Conservation (phyloP, 73 alveolate species). For the Symbiodinium pilosum region DNA sequence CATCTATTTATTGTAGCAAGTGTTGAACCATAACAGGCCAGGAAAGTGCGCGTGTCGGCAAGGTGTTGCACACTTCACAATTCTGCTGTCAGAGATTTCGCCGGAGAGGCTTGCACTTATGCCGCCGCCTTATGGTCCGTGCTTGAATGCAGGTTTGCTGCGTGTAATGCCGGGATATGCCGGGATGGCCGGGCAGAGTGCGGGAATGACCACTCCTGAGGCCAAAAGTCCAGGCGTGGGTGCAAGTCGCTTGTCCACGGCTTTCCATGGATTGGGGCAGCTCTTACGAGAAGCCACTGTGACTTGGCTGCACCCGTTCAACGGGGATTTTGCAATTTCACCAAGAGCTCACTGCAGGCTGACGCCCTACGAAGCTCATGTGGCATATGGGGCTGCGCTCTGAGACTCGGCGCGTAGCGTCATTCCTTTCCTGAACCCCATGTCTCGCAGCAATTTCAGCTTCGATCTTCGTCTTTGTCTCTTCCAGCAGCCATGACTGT, state of each 20-base stretch:
- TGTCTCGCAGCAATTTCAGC: no score
- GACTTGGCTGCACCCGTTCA: neutral
- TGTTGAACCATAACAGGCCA: neutral
- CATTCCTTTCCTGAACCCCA: neutral
- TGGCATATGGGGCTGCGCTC: conserved; percentile 57
- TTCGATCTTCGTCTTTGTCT: no score
- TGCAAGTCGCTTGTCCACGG: conserved; percentile 98
- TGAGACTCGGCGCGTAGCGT: neutral
- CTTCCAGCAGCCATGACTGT: conserved; percentile 53
- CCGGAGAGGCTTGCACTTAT: conserved; percentile 93
- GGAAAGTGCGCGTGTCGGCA: neutral
- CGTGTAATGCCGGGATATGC: no score
- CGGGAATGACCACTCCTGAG: no score
- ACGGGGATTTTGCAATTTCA: neutral
- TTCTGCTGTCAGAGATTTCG: conserved; percentile 98
- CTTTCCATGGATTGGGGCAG: conserved; percentile 99
- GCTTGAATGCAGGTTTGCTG: no score
- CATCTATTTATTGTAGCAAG: neutral
- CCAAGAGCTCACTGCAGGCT: conserved; percentile 21
- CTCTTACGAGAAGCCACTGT: conserved; percentile 97
- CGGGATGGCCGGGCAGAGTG: no score
- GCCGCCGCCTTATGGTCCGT: neutral
- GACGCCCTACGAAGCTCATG: conserved; percentile 94
- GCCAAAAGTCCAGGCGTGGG: conserved; percentile 98
- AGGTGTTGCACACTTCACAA: conserved; percentile 83